Base-by-base conservation (phyloP, 1,284 basidiomycete species). In the Anthracocystis panici-leucophaei region DNA sequence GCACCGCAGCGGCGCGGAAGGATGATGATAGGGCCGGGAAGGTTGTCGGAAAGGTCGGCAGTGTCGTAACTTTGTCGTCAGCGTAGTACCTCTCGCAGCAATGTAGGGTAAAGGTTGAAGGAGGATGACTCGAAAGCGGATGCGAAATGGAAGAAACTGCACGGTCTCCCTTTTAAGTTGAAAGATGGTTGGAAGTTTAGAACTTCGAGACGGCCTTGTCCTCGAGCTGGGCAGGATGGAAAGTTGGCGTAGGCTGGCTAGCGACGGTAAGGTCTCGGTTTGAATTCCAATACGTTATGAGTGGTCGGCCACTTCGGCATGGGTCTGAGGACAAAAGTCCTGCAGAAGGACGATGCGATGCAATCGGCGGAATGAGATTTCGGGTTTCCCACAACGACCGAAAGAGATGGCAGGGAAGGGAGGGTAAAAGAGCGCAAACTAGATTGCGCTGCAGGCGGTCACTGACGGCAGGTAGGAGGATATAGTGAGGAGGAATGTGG, bases 241-340 rank as follows among this genome's bases (percentile, higher is more conserved):
- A 2, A 27, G 11, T 14, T 12, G 45, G 45, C 20, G 45, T 25
- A 7, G 45, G 25, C 14, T 23, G 45, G 14, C 20, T 46, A 27
- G 45, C 21, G 18, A 38, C 35, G 23, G 16, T 41, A 11, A 18
- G 40, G 45, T 27, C 12, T 42, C 41, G 44, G n/a, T 7, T 7
- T 7, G 12, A 33, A 46, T 21, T 21, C 35, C n/a, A 14, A n/a
- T n/a, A 27, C 23, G 40, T 16, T 44, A 6, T 8, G 31, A 45
- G 23, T 14, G 31, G 44, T 12, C 38, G 16, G 20, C n/a, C 6
- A 3, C 6, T 21, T 29, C 7, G 27, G n/a, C 41, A 49, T 21
- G 40, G 35, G 45, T 2, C 42, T 21, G 46, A 53, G 55, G 56
- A 55, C 53, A 62, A 62, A 56, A 6, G 60, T 38, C 53, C 53